Evolutionary conservation across 2,329 filamentous ascomycete genomes (phyloP).

Genomic region (Colletotrichum eleusines): DNA sequence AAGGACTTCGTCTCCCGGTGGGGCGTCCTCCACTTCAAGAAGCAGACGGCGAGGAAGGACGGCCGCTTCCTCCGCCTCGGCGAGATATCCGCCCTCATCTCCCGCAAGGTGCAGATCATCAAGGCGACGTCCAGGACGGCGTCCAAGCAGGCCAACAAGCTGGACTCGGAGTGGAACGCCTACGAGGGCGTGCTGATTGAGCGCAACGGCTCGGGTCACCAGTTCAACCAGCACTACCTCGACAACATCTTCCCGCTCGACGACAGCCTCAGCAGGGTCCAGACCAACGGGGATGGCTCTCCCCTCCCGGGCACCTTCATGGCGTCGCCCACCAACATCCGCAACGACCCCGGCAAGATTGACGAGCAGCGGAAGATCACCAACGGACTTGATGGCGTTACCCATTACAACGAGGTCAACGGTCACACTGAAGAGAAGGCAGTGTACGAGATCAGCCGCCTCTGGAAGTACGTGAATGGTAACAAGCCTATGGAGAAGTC

Average conservation of each 20-base stretch:
- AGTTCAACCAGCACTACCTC: slow-evolving; percentile 71
- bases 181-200: slow-evolving; percentile 70
- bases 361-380: slow-evolving; percentile 13
- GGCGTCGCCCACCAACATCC: slow-evolving; percentile 9
- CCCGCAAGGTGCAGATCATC: background rate
- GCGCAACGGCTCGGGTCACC: slow-evolving; percentile 66
- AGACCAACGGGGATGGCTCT: slow-evolving; percentile 16
- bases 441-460: slow-evolving; percentile 35
- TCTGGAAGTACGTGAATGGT: slow-evolving; percentile 35
- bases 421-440: slow-evolving; percentile 15
- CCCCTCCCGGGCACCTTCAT: slow-evolving; percentile 15
- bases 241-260: slow-evolving; percentile 68
- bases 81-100: slow-evolving; percentile 2
- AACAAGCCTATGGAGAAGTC: background rate
- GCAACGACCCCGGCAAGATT: slow-evolving; percentile 32
- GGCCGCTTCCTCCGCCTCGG: slow-evolving; percentile 5
- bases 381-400: background rate
- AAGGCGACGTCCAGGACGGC: background rate
- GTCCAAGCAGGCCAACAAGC: slow-evolving; percentile 9
- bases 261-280: slow-evolving; percentile 1
- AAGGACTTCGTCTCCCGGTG: slow-evolving; percentile 81
- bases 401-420: slow-evolving; percentile 5
- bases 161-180: slow-evolving; percentile 44
- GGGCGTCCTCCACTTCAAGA: slow-evolving; percentile 76
- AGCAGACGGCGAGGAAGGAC: background rate